Evolutionary conservation across 2,329 filamentous ascomycete genomes (phyloP), one percentile per base, ranked within the genome.

Genomic region (Ceratocystis huliohia): DNA sequence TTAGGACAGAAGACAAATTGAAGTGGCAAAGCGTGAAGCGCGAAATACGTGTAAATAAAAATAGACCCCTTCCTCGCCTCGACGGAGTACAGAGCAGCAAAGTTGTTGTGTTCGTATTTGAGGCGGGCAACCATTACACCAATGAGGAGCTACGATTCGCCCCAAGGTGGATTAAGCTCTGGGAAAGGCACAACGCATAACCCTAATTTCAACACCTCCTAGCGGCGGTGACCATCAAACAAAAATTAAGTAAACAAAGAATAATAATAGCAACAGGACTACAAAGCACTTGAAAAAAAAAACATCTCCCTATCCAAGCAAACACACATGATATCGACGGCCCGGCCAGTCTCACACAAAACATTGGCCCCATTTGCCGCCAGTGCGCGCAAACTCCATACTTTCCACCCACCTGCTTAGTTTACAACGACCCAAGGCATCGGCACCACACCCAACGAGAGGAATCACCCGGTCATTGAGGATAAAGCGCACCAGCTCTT

Each of bases 401-500:
- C 88, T 89, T 37, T 88, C 78, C 15, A 96, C 81, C 75, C 93
- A 96, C 10, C 79, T 81, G 69, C 78, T 77, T 68, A 95, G 73
- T 69, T 73, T 81, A 74, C 92, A 96, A 37, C 88, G 80, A 1
- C 91, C 91, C 64, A 86, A 74, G 62, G 75, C 72, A 75, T 96
- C 91, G 2, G 80, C 86, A 10, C 79, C 81, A 74, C 92, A 96
- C 62, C 81, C 85, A 70, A 82, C 77, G 66, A 96, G 75, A 10
- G 85, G 84, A 67, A 92, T 79, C 1, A 96, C 89, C 28, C 89
- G 82, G 72, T 95, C 91, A 75, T 96, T 96, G 45, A 96, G 78
- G 68, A 96, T 76, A 3, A 95, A 80, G 46, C 92, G 82, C 10
- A 96, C 89, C 64, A 88, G 78, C 74, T 94, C 88, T 72, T 90